These are phyloP conservation scores for Nothophaeocryptopus gaeumannii DNA, from an alignment of 2,329 filamentous ascomycete genomes.

Conservation along the genomic window DNA sequence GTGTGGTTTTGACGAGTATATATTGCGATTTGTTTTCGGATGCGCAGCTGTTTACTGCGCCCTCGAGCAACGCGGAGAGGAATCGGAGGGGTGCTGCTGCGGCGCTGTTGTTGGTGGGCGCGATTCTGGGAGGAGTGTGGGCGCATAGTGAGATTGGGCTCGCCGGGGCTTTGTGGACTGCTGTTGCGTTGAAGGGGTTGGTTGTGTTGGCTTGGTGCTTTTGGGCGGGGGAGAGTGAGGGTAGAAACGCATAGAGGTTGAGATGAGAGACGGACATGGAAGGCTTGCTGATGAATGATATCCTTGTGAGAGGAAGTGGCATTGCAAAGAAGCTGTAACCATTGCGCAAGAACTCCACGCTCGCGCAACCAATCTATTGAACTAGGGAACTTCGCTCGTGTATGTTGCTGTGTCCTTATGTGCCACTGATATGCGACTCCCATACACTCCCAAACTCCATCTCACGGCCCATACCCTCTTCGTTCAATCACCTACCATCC, in stretches of 20 bases:
- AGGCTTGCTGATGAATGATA: neutral
- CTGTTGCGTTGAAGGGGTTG: conserved; percentile 40
- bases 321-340: too few species aligned
- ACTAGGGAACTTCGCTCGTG: too few species aligned
- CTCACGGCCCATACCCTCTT: neutral
- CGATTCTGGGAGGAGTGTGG: conserved; percentile 54
- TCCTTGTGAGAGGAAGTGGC: neutral
- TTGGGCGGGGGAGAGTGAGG: conserved; percentile 39
- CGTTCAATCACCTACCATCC: neutral
- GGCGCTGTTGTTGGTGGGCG: conserved; percentile 52
- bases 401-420: neutral
- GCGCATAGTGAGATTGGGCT: conserved; percentile 53
- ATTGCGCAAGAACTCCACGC: too few species aligned
- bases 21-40: conserved; percentile 80
- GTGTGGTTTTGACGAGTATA: conserved; percentile 75
- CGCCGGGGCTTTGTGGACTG: conserved; percentile 51
- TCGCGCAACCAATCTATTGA: too few species aligned
- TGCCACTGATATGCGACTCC: too few species aligned
- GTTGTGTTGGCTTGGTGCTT: conserved; percentile 42
- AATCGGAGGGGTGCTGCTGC: conserved; percentile 54
- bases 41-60: conserved; percentile 45
- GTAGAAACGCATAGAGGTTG: neutral
- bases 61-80: conserved; percentile 49
- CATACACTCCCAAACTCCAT: too few species aligned
- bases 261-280: neutral